These are phyloP conservation scores for Aspergillus kassunensis DNA, from an alignment of 495 filamentous ascomycete species.

Conservation along the genomic window DNA sequence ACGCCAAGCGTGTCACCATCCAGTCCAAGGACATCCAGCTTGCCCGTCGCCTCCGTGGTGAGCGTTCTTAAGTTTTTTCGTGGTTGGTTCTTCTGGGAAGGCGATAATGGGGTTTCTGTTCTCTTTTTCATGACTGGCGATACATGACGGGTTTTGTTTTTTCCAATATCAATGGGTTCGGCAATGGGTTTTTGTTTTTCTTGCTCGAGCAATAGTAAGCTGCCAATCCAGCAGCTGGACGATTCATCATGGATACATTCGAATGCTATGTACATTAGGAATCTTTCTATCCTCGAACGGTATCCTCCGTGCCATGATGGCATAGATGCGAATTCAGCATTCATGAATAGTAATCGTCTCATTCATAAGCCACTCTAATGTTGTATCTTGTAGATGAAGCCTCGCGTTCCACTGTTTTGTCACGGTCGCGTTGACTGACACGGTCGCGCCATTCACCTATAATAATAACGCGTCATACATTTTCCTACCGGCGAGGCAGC, in stretches of 20 bases:
- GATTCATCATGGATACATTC: constrained; percentile 36
- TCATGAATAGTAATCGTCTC: too few species aligned
- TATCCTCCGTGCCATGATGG: constrained; percentile 37
- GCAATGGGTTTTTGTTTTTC: constrained; percentile 38
- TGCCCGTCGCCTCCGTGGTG: constrained; percentile 91
- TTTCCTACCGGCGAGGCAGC: too few species aligned
- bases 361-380: too few species aligned
- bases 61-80: constrained; percentile 66
- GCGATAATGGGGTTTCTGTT: constrained; percentile 47
- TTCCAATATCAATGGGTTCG: constrained; percentile 45
- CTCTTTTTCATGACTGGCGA: constrained; percentile 47
- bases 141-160: constrained; percentile 47
- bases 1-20: constrained; percentile 99
- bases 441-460: too few species aligned
- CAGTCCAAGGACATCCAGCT: constrained; percentile 97
- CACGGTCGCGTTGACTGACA: too few species aligned
- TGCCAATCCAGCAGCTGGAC: constrained; percentile 28
- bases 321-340: constrained; percentile 37
- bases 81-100: constrained; percentile 42
- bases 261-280: constrained; percentile 42
- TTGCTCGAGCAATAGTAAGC: constrained; percentile 35
- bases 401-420: too few species aligned
- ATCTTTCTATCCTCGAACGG: constrained; percentile 24
- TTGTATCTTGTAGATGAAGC: background rate
- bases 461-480: too few species aligned